These are phyloP conservation scores for Lactarius evosmus DNA, from an alignment of 768 basidiomycete species.

Conservation along the genomic window DNA sequence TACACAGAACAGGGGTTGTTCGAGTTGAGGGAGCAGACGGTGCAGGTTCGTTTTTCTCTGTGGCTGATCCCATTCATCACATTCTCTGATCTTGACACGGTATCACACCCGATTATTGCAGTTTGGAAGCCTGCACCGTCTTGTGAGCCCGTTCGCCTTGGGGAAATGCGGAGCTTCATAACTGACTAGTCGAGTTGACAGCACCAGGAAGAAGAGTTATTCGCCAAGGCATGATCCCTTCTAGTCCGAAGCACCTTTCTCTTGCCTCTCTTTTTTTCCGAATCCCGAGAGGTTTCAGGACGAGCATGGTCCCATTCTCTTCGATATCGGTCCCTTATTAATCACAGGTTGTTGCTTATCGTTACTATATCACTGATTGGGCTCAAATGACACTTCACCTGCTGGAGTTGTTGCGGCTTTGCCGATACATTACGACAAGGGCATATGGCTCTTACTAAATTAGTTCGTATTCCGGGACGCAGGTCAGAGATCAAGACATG, in stretches of 20 bases:
- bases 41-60: not conserved
- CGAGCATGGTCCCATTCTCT: not conserved
- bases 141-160: conserved; percentile 7
- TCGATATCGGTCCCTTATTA: not conserved
- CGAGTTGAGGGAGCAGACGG: not conserved
- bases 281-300: not conserved
- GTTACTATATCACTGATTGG: not conserved
- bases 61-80: not conserved
- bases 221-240: not conserved
- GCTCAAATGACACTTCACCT: too few relatives aligned
- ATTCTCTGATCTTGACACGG: too few relatives aligned
- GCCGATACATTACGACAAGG: not conserved
- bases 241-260: not conserved
- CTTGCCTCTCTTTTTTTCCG: not conserved
- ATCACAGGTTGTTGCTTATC: too few relatives aligned
- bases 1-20: not conserved
- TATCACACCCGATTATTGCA: too few relatives aligned
- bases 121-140: conserved; percentile 2
- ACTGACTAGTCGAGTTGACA: not conserved
- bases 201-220: not conserved
- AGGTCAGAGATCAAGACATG: too few relatives aligned
- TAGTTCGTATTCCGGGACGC: too few relatives aligned
- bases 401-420: not conserved
- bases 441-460: too few relatives aligned
- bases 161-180: not conserved